phyloP scores from a whole-genome alignment of 257 asterid genomes.

The Nyctanthes arbortristis region DNA sequence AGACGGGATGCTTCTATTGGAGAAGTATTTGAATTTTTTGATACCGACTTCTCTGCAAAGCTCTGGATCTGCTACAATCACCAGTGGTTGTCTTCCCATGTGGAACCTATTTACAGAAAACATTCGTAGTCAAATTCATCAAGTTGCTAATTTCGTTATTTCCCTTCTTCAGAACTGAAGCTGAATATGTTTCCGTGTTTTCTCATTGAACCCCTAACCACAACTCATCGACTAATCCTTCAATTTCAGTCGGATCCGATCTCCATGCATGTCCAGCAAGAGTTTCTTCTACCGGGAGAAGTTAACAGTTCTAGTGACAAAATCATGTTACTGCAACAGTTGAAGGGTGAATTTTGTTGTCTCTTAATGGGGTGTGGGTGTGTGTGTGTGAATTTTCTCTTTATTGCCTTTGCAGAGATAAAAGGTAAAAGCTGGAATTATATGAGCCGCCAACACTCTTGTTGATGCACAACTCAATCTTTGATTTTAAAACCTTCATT shows the following conservation, averaged over 20 bases:
- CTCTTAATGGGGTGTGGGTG: background rate
- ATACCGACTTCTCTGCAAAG: conserved; percentile 92
- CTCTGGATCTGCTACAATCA: conserved; percentile 88
- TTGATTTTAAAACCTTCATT: background rate
- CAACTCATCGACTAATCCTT: background rate
- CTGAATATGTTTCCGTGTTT: background rate
- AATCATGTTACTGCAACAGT: background rate
- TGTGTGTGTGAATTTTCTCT: too few species aligned
- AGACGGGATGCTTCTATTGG: conserved; percentile 94
- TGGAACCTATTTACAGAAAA: conserved; percentile 60
- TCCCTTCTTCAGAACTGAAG: background rate
- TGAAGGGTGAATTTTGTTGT: background rate
- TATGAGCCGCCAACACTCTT: background rate
- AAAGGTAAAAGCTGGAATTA: background rate
- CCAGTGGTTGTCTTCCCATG: conserved; percentile 93
- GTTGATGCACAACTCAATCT: background rate
- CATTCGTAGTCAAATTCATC: background rate
- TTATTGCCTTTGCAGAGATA: background rate
- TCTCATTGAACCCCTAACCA: background rate
- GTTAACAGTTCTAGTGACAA: background rate
- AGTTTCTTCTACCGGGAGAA: background rate
- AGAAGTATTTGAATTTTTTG: conserved; percentile 66
- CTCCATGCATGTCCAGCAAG: background rate
- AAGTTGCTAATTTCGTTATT: too few species aligned
- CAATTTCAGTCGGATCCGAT: background rate